phyloP scores from a whole-genome alignment of 2,329 filamentous ascomycete genomes.

The Claviceps monticola region DNA sequence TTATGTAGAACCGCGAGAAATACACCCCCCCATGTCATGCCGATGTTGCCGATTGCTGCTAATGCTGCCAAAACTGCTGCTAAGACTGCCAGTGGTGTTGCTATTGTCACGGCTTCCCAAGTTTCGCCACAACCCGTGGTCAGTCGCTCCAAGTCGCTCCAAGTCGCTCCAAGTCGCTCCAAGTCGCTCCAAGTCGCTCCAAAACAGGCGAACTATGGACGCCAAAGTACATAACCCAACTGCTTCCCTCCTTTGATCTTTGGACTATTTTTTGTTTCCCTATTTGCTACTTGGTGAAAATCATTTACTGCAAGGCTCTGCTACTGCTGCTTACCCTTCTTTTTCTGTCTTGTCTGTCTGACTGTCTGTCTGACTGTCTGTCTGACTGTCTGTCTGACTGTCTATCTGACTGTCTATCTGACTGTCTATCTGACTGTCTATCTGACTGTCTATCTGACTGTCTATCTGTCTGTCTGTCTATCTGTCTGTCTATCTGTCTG shows the following conservation, averaged over 20 bases:
- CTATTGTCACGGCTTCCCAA: neutral
- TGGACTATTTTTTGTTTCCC: neutral
- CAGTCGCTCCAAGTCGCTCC: neutral
- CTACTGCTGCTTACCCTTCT: neutral
- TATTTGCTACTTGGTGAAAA: neutral
- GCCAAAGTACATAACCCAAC: slow-evolving; percentile 4
- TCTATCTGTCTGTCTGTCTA: too few species aligned
- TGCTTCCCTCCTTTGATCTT: slow-evolving; percentile 1
- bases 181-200: too few species aligned
- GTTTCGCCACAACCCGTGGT: neutral
- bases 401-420: neutral
- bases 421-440: neutral
- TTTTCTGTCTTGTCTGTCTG: neutral
- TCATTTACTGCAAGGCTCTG: slow-evolving; percentile 1
- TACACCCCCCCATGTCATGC: slow-evolving; percentile 3
- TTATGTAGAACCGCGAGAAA: neutral
- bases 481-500: too few species aligned
- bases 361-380: neutral
- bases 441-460: neutral
- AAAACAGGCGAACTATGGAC: slow-evolving; percentile 1
- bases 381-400: neutral
- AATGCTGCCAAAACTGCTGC: neutral
- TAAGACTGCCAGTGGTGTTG: neutral
- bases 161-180: too few species aligned
- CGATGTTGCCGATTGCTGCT: neutral